Evolutionary conservation across 2,329 filamentous ascomycete species (phyloP).

Genomic region (Beauveria scarabaeidicola): DNA sequence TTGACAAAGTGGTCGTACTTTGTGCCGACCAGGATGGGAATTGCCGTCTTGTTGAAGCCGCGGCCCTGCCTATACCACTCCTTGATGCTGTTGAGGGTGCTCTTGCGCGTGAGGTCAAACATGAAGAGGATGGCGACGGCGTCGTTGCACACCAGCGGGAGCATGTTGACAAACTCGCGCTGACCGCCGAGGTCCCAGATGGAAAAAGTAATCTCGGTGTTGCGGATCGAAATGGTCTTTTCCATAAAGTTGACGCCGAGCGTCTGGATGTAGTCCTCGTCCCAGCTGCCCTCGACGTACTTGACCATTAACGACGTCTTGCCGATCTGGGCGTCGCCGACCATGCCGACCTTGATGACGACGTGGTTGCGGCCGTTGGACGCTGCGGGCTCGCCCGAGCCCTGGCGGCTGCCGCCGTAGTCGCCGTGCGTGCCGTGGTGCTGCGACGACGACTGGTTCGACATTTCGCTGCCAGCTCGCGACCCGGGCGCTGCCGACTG

Average conservation of each 20-base stretch:
- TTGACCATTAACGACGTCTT: conserved; percentile 99
- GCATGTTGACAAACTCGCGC: conserved; percentile 98
- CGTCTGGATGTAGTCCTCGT: conserved; percentile 99
- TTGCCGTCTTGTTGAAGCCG: conserved; percentile 99
- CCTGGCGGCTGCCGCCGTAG: conserved; percentile 29
- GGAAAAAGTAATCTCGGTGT: conserved; percentile 98
- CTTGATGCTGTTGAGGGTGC: conserved; percentile 97
- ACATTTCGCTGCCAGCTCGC: conserved; percentile 48
- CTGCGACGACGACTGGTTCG: conserved; percentile 25
- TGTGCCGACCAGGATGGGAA: conserved; percentile 91
- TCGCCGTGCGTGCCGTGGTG: conserved; percentile 33
- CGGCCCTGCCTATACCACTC: conserved; percentile 98
- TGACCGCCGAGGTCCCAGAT: conserved; percentile 99
- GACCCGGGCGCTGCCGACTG: conserved; percentile 27
- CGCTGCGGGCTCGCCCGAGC: conserved; percentile 23
- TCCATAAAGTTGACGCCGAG: conserved; percentile 99
- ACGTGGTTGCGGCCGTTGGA: conserved; percentile 59
- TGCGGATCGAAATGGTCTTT: conserved; percentile 98
- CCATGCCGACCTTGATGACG: conserved; percentile 99
- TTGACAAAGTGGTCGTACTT: conserved; percentile 99
- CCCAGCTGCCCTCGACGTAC: conserved; percentile 98
- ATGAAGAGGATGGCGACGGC: conserved; percentile 98
- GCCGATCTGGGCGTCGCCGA: conserved; percentile 96
- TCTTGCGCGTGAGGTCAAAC: conserved; percentile 97
- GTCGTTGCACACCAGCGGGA: conserved; percentile 98